phyloP scores from a whole-genome alignment of 208 protist genomes.

The Zelonia costaricensis region DNA sequence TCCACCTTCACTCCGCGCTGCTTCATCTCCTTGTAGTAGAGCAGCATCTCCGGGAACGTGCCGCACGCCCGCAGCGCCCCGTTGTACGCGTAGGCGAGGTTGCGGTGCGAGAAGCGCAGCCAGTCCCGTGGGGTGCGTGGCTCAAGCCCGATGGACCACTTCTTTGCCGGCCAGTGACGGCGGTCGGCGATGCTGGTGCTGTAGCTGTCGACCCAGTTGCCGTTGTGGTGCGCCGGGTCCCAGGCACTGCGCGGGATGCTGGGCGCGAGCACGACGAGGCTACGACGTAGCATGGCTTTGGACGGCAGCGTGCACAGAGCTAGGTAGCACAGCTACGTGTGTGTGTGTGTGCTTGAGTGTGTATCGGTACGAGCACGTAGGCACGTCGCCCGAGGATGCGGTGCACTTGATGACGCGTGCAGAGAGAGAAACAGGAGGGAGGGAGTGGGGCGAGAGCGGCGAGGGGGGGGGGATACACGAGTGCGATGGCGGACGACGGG shows the following conservation, averaged over 20 bases:
- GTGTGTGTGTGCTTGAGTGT: neutral
- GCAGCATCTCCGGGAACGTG: conserved; percentile 82
- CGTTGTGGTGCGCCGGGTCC: conserved; percentile 84
- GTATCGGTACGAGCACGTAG: neutral
- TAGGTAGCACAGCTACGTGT: no score
- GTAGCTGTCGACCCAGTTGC: conserved; percentile 89
- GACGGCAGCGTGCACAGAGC: no score
- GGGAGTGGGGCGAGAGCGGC: no score
- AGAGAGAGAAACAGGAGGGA: no score
- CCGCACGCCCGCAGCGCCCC: conserved; percentile 82
- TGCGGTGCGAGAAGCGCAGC: conserved; percentile 78
- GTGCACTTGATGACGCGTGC: no score
- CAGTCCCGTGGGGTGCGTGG: conserved; percentile 84
- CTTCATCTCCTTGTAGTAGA: conserved; percentile 93
- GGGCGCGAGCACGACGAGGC: conserved; percentile 30
- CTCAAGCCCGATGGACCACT: conserved; percentile 82
- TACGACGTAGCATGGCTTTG: conserved; percentile 42
- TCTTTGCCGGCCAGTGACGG: conserved; percentile 85
- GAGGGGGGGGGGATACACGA: no score
- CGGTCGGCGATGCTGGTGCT: conserved; percentile 65
- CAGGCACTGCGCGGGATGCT: conserved; percentile 82
- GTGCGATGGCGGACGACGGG: no score
- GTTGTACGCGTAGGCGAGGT: conserved; percentile 91
- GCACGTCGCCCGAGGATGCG: no score
- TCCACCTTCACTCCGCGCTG: conserved; percentile 89